Evolutionary conservation across 345 rosid genomes (phyloP), one percentile per base, ranked within the genome.

Genomic region (Pistacia integerrima): DNA sequence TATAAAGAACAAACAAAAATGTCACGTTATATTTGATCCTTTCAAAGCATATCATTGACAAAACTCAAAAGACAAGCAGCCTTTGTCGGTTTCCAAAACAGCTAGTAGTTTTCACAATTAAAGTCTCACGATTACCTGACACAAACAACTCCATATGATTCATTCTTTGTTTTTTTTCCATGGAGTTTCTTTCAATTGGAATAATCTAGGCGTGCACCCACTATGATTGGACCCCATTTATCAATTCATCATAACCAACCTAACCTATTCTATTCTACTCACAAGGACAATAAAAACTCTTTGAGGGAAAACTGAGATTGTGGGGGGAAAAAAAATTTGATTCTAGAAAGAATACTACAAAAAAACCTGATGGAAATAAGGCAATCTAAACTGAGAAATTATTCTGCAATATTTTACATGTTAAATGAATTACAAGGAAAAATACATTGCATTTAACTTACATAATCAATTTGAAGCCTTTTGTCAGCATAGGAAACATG

Each of bases 401-500:
- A 44, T 57, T 73, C 59, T 51, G 63, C 69, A 9, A 64, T 61
- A 76, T 62, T 74, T 69, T 82, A 74, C 84, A 85, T 67, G 76
- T 66, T 71, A 74, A 72, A 69, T 44, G 71, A 59, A 72, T 25
- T 74, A 77, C 82, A 68, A 55, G 36, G 74, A 38, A 72, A 70
- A 64, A 65, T 72, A 33, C 69, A 72, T 22, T 46, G 62, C 58
- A 44, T 33, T 61, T 70, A 79, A 73, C 72, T 76, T 77, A 64
- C 83, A 78, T 22, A 67, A 67, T 52, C 67, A 74, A 60, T 60
- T 74, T 33, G 57, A 79, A 69, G 73, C 52, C 9, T 51, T 64
- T 35, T 38, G 72, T 85, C 88, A 92, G 67, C 93, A 86, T 56
- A 70, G 70, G 73, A 86, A 80, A 72, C 93, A 87, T 46, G 79